Conservation (phyloP, 331 rosid species). For the Acacia pycnantha region DNA sequence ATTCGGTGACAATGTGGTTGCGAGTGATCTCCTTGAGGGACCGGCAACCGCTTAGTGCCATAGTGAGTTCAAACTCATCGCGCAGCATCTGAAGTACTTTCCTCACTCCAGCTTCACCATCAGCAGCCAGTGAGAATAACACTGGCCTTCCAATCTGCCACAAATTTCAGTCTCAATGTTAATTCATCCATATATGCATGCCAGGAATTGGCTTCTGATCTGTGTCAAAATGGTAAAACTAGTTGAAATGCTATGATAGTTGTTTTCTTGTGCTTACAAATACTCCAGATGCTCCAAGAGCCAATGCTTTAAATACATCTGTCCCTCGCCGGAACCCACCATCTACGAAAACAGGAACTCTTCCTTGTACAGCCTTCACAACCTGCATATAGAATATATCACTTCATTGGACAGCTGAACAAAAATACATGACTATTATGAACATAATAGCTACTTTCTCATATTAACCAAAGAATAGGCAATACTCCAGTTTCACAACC, state of each 20-base stretch:
- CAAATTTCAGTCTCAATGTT: slow-evolving; percentile 14
- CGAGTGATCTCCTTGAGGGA: slow-evolving; percentile 88
- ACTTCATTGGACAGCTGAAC: not conserved
- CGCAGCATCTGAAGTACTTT: slow-evolving; percentile 82
- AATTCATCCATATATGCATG: not conserved
- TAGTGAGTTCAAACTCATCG: slow-evolving; percentile 78
- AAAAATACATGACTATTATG: not conserved
- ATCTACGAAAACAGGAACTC: slow-evolving; percentile 70
- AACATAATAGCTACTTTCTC: not conserved
- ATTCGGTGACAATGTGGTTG: slow-evolving; percentile 62
- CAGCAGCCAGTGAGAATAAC: slow-evolving; percentile 82
- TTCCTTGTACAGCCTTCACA: slow-evolving; percentile 71
- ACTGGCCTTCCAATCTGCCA: slow-evolving; percentile 91
- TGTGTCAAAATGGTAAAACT: not conserved
- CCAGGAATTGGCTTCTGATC: not conserved
- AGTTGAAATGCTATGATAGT: not conserved
- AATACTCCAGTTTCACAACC: not conserved
- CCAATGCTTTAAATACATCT: slow-evolving; percentile 83
- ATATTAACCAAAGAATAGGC: not conserved
- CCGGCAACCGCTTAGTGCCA: slow-evolving; percentile 92
- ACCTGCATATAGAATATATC: slow-evolving; percentile 42
- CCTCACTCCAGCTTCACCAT: slow-evolving; percentile 89
- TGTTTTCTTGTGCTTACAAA: slow-evolving; percentile 49
- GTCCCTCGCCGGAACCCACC: slow-evolving; percentile 90
- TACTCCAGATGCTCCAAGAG: slow-evolving; percentile 76